Evolutionary conservation across 73 alveolate species (phyloP).

Genomic region (Paramecium sexaurelia): DNA sequence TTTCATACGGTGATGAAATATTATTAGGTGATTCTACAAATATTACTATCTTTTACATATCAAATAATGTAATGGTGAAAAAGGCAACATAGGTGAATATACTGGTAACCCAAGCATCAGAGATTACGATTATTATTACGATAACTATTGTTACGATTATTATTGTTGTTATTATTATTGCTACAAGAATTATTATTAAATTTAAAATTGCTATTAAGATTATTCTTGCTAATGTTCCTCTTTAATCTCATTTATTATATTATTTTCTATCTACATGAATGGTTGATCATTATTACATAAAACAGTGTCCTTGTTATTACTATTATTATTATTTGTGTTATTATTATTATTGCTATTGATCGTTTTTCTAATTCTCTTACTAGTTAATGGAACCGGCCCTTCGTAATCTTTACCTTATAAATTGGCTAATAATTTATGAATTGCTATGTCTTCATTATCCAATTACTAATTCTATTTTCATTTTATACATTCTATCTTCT

Average conservation of each 20-base stretch:
- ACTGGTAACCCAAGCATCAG: not conserved
- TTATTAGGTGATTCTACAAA: not conserved
- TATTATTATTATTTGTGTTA: not conserved
- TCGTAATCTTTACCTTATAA: constrained; percentile 45
- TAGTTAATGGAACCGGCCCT: not conserved
- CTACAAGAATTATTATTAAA: not conserved
- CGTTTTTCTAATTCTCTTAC: constrained; percentile 1
- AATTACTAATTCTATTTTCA: not conserved
- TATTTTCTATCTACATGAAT: not conserved
- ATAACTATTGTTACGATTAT: not conserved
- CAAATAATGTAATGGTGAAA: constrained; percentile 40
- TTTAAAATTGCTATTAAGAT: not conserved
- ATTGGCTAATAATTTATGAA: constrained; percentile 40
- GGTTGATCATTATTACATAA: not conserved
- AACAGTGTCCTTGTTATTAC: not conserved
- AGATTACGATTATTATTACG: not conserved
- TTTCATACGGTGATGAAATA: constrained; percentile 20
- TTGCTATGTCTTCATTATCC: constrained; percentile 43
- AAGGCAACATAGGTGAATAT: constrained; percentile 25
- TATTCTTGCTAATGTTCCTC: not conserved
- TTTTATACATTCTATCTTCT: constrained; percentile 46
- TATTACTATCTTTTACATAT: not conserved
- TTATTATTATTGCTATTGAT: not conserved
- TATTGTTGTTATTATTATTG: not conserved
- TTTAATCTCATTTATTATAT: not conserved